Evolutionary conservation across 495 filamentous ascomycete species (phyloP), one percentile per base, ranked within the genome.

Genomic region (Penicillium fimorum): DNA sequence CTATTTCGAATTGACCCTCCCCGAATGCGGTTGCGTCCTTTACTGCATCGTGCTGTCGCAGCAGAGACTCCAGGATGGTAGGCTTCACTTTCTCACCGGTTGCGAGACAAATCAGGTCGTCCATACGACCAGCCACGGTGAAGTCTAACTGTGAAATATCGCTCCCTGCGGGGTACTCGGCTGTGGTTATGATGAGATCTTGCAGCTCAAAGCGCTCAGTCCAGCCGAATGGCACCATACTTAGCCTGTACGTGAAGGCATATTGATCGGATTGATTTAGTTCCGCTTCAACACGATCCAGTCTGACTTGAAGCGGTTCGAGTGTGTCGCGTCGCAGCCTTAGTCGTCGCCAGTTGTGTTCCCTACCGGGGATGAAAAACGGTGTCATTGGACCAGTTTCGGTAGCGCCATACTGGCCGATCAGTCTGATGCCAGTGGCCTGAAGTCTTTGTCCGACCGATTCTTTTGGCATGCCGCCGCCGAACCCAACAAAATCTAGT

Each of bases 401-500:
- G 4, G 73, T 77, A 3, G 64, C 57, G n/a, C 73, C 74, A 43
- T 68, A 76, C 18, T 68, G 68, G 48, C 69, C 72, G n/a, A 77
- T 48, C 4, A 75, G 52, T 37, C 57, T 70, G 8, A 76, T 65
- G 1, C 67, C 59, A 15, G 55, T 52, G 3, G 59, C 17, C 5
- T 41, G 40, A 11, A 77, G 58, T 41, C 42, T 61, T 4, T 57
- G 32, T 6, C 59, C 69, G 5, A 68, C 60, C 0, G 50, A 35
- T 11, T 56, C 25, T 44, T 73, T 75, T 1, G 77, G 62, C 4
- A 66, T 60, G 1, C 76, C 76, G 13, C 77, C 78, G 4, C 77
- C 77, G 30, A 67, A 68, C 15, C 64, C 73, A 18, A 80, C 69
- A 53, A 77, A 80, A n/a, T 74, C 57, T 10, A 80, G 63, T 1